Evolutionary conservation across 129 eudicot species (phyloP).

Genomic region (Mikania micrantha): DNA sequence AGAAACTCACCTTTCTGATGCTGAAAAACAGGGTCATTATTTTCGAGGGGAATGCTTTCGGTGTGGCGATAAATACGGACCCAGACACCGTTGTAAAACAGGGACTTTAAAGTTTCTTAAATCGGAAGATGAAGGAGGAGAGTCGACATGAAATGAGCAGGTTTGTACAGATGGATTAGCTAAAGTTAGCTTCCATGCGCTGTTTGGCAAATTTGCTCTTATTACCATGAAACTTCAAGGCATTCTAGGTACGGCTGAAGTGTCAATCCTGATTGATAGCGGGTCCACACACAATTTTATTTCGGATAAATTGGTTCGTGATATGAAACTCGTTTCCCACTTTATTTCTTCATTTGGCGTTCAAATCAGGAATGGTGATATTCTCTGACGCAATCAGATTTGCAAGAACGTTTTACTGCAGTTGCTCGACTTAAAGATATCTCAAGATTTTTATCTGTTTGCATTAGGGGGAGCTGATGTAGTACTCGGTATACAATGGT

Average conservation of each 20-base stretch:
- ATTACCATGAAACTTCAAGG: neutral
- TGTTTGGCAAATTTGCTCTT: neutral
- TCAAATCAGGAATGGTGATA: neutral
- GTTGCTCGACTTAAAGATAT: neutral
- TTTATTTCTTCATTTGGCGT: neutral
- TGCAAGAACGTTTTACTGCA: neutral
- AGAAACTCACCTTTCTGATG: neutral
- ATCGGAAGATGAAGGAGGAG: too few species aligned
- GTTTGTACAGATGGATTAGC: neutral
- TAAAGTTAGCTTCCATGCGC: neutral
- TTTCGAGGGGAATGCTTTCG: neutral
- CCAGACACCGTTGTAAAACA: neutral
- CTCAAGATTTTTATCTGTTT: neutral
- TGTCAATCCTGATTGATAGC: neutral
- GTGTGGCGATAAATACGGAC: neutral
- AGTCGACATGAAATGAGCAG: too few species aligned
- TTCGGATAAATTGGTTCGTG: neutral
- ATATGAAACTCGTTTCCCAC: neutral
- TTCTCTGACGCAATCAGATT: neutral
- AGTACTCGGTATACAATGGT: too few species aligned
- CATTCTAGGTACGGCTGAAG: neutral
- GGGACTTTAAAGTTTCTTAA: neutral
- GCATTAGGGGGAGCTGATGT: too few species aligned
- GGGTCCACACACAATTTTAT: too few species aligned
- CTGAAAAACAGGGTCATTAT: neutral